A percentile compares a stretch with the other conserved stretches of the same genome.
These are phyloP conservation scores for Jatropha curcas DNA, from an alignment of 345 rosid genomes.

Conservation along the genomic window DNA sequence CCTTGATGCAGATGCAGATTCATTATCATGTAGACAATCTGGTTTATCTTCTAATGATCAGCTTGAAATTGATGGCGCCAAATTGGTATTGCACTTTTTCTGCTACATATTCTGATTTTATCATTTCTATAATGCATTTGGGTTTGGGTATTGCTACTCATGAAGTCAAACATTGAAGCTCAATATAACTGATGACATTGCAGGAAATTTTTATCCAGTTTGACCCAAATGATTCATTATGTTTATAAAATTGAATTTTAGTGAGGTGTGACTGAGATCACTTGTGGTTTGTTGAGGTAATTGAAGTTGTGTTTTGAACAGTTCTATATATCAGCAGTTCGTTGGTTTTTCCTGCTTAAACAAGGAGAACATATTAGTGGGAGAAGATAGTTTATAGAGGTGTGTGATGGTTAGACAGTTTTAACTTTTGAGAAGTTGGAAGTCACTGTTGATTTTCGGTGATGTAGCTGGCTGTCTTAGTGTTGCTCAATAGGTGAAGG, in stretches of 20 bases:
- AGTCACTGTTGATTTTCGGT: background rate
- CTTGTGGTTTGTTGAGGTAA: background rate
- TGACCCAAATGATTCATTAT: background rate
- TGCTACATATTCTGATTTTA: background rate
- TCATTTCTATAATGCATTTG: background rate
- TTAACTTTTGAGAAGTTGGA: background rate
- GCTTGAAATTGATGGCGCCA: slow-evolving; percentile 62
- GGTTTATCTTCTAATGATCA: slow-evolving; percentile 76
- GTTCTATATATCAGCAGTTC: background rate
- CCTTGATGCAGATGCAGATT: slow-evolving; percentile 99
- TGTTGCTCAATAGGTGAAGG: background rate
- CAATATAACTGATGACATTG: background rate
- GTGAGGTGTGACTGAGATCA: background rate
- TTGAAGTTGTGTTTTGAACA: background rate
- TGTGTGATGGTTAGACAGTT: background rate
- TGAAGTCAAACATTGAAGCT: background rate
- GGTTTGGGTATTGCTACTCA: background rate
- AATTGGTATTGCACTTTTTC: slow-evolving; percentile 55
- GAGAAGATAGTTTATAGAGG: background rate
- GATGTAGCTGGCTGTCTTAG: background rate
- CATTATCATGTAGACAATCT: slow-evolving; percentile 85
- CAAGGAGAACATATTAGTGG: background rate
- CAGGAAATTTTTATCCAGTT: background rate
- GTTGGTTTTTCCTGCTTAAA: background rate
- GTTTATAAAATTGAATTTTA: background rate